Conservation (phyloP, 2,329 filamentous ascomycete genomes). For the Tolypocladium inflatum region DNA sequence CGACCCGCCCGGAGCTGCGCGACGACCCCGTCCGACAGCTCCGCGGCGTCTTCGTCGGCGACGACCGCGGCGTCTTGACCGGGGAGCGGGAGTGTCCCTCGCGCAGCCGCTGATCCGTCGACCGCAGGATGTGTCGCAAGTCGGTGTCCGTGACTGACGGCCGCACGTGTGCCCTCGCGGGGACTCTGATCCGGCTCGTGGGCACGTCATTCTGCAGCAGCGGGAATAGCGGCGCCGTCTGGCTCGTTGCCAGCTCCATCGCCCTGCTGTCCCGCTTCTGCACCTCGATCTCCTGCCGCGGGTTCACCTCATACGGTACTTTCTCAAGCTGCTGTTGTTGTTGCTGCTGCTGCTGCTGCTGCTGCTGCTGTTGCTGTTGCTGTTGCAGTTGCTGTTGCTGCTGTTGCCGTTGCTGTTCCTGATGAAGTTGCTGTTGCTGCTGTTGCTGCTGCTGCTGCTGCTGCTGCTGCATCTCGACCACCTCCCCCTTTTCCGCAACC, state of each 20-base stretch:
- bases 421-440: constrained; percentile 2
- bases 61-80: constrained; percentile 15
- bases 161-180: constrained; percentile 10
- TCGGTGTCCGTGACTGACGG: constrained; percentile 32
- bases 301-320: not conserved
- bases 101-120: constrained; percentile 41
- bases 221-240: constrained; percentile 12
- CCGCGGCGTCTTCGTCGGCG: constrained; percentile 8
- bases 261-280: constrained; percentile 7
- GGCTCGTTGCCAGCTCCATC: constrained; percentile 10
- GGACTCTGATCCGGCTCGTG: constrained; percentile 2
- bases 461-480: not conserved
- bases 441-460: not conserved
- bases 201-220: constrained; percentile 6
- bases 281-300: constrained; percentile 3
- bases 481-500: constrained; percentile 13
- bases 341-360: not conserved
- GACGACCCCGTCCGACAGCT: constrained; percentile 4
- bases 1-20: constrained; percentile 6
- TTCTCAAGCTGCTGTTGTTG: constrained; percentile 5
- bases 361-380: not conserved
- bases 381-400: not conserved
- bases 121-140: constrained; percentile 40
- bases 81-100: constrained; percentile 24
- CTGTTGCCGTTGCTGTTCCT: not conserved